phyloP scores from a whole-genome alignment of 176 grass and related monocot species.

The Secale cereale region DNA sequence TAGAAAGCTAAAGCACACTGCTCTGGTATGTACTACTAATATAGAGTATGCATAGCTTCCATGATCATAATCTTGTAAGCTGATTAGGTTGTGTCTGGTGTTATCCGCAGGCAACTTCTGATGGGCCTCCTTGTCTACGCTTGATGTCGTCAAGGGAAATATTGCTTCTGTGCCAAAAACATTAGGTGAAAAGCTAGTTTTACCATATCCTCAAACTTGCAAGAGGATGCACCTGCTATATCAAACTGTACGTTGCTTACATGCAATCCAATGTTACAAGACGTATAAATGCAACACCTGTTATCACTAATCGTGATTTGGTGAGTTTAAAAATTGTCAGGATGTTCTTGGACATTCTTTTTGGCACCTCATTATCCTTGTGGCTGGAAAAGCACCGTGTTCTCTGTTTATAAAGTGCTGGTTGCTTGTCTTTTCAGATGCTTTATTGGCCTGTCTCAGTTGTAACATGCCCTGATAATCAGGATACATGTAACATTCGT shows the following conservation, averaged over 20 bases:
- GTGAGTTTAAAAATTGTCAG: background rate
- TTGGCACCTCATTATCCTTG: background rate
- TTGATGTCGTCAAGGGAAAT: background rate
- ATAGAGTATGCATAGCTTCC: background rate
- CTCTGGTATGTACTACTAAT: background rate
- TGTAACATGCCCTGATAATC: background rate
- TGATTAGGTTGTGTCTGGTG: background rate
- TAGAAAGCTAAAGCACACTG: background rate
- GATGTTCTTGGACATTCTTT: background rate
- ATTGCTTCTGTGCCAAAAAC: background rate
- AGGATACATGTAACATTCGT: background rate
- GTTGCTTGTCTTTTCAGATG: background rate
- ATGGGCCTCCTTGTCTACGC: background rate
- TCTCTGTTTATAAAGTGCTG: background rate
- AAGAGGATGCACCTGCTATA: background rate
- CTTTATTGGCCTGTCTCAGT: no score
- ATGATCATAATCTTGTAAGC: background rate
- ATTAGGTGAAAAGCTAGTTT: background rate
- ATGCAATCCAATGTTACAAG: slow-evolving; percentile 10
- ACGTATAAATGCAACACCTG: slow-evolving; percentile 11
- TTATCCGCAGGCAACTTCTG: slow-evolving; percentile 22
- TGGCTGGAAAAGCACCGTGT: background rate
- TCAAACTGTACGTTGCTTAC: background rate
- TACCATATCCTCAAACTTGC: background rate
- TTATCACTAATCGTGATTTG: background rate